Evolutionary conservation across 73 alveolate genomes (phyloP).

Genomic region (Paramecium sexaurelia): DNA sequence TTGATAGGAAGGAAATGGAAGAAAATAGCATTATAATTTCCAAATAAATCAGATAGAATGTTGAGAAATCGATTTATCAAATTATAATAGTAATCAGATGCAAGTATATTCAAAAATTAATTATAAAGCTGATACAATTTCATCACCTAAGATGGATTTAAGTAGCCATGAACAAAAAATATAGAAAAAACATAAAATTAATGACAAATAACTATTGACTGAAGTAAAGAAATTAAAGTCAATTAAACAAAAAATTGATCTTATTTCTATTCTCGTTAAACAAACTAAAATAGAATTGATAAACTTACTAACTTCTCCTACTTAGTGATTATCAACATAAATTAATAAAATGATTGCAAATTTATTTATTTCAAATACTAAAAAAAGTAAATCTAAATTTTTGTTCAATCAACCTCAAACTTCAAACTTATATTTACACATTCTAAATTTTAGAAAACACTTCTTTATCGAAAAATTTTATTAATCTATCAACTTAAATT

Average conservation of each 20-base stretch:
- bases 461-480: no score
- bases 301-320: neutral
- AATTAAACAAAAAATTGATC: neutral
- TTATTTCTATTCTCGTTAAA: neutral
- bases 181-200: neutral
- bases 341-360: neutral
- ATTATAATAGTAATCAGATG: neutral
- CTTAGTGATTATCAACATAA: neutral
- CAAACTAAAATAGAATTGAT: slow-evolving; percentile 24
- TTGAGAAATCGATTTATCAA: slow-evolving; percentile 34
- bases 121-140: neutral
- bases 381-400: no score
- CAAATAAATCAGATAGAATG: slow-evolving; percentile 34
- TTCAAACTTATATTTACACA: no score
- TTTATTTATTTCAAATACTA: neutral
- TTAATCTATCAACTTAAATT: no score
- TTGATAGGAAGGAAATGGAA: neutral
- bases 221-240: neutral
- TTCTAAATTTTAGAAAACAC: no score
- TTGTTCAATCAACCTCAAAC: no score
- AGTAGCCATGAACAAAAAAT: neutral
- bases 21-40: neutral
- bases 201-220: neutral
- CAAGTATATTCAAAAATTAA: neutral
- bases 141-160: neutral